phyloP scores from a whole-genome alignment of 2,329 filamentous ascomycete species.

The Phyllosticta citriasiana region DNA sequence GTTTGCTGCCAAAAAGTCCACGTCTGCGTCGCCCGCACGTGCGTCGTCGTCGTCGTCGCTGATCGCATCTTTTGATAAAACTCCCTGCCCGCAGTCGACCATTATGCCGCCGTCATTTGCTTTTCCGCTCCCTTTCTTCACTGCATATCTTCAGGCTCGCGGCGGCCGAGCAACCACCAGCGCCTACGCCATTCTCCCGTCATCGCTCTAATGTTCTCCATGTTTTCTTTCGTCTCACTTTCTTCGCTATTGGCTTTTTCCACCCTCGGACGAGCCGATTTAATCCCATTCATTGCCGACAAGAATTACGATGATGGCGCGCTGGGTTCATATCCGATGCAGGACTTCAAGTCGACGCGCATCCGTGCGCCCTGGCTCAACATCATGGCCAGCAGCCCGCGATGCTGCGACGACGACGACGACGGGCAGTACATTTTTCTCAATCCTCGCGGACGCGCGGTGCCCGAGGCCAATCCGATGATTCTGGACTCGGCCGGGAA shows the following conservation, averaged over 20 bases:
- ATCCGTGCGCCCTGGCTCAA: constrained; percentile 13
- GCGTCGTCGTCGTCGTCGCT: neutral
- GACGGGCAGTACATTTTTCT: constrained; percentile 12
- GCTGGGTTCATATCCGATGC: constrained; percentile 14
- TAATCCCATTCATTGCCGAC: constrained; percentile 12
- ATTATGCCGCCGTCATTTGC: neutral
- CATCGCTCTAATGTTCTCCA: neutral
- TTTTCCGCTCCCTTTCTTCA: neutral
- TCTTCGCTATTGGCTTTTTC: constrained; percentile 5
- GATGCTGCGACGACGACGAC: constrained; percentile 8
- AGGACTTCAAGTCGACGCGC: constrained; percentile 10
- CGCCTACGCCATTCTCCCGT: neutral
- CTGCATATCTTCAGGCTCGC: neutral
- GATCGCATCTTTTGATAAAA: neutral
- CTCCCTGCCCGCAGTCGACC: neutral
- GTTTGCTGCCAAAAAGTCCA: neutral
- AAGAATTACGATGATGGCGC: constrained; percentile 14
- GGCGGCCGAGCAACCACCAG: neutral
- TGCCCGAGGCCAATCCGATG: constrained; percentile 21
- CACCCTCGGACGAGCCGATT: neutral
- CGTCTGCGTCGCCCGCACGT: neutral
- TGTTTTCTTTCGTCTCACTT: constrained; percentile 2
- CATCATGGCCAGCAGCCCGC: constrained; percentile 9
- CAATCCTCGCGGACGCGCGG: constrained; percentile 11
- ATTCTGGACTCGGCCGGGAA: constrained; percentile 25